Evolutionary conservation across 2,329 filamentous ascomycete genomes (phyloP), one percentile per base, ranked within the genome.

Genomic region (Epichloe hybrida): DNA sequence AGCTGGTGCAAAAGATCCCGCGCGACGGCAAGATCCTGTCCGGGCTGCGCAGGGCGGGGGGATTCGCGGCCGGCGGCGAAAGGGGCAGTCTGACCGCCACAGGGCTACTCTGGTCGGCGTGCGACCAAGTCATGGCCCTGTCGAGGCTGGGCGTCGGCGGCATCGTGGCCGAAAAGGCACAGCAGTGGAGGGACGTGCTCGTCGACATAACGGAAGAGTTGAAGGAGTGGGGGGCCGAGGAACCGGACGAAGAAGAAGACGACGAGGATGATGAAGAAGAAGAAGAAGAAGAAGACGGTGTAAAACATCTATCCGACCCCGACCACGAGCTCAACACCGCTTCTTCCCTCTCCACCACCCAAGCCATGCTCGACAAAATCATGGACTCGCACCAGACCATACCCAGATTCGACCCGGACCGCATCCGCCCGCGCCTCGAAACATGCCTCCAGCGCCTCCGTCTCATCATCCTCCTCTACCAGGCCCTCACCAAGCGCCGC

Each of bases 121-220:
- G 90, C 60, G 90, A 96, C 66, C 75, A 78, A 7, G 63, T 95
- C 15, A 69, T 80, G 2, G 72, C 73, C 8, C 68, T 95, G 39
- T 77, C 81, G 46, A 73, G 72, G 5, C 68, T 81, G 23, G 89
- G 88, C 0, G 76, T 94, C 5, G 78, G 77, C 0, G 86, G 84
- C 0, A 72, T 89, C 52, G 75, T 91, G 45, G 74, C 85, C 0
- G 73, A 76, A 57, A 89, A 84, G 62, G 84, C 83, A 2, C 80
- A 87, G 57, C 76, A 89, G 63, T 87, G 84, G 67, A 73, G 81
- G 40, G 86, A 86, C 51, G 79, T 85, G 2, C 70, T 96, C 23
- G 79, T 86, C 58, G 91, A 96, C 69, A 85, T 88, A 0, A 78
- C 94, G 57, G 80, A 86, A 54, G 91, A 96, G 68, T 66, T 96